These are phyloP conservation scores for Fusarium domesticum DNA, from an alignment of 2,329 filamentous ascomycete species.

Conservation along the genomic window DNA sequence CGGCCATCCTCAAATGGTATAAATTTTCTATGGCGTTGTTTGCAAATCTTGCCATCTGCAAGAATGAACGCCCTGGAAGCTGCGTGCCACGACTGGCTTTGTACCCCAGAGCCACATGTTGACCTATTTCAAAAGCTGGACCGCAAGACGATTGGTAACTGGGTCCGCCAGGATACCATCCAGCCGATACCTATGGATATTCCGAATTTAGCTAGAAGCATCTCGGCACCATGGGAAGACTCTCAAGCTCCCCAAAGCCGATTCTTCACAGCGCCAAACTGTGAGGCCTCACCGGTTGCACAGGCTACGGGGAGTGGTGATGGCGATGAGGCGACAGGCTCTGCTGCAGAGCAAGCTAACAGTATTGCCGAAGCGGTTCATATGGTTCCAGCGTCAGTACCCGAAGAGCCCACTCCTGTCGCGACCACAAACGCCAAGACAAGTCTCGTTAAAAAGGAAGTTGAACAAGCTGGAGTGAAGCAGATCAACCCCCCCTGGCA, in stretches of 20 bases:
- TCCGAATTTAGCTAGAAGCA: slow-evolving; percentile 25
- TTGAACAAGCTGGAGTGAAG: not conserved
- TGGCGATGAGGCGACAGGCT: too few species aligned
- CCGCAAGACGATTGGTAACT: slow-evolving; percentile 26
- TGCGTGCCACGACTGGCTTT: slow-evolving; percentile 35
- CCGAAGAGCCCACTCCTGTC: not conserved
- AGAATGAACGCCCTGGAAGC: slow-evolving; percentile 32
- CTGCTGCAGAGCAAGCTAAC: not conserved
- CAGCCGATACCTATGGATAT: slow-evolving; percentile 36
- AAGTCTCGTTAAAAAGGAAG: not conserved
- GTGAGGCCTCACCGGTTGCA: not conserved
- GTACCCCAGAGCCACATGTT: slow-evolving; percentile 30
- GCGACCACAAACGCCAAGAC: not conserved
- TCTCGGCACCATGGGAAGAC: slow-evolving; percentile 4
- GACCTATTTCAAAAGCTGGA: slow-evolving; percentile 35
- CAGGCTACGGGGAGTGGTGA: not conserved
- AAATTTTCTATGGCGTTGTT: slow-evolving; percentile 33
- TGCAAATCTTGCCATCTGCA: slow-evolving; percentile 26
- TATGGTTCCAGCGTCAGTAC: too few species aligned
- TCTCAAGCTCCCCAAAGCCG: slow-evolving; percentile 12
- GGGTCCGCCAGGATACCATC: slow-evolving; percentile 27
- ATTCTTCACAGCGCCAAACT: slow-evolving; percentile 14
- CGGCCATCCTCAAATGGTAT: slow-evolving; percentile 27
- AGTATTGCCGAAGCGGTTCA: not conserved
- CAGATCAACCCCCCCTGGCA: slow-evolving; percentile 9